Conservation (phyloP, 2,329 filamentous ascomycete genomes). For the Ceratocystis eucalypticola region DNA sequence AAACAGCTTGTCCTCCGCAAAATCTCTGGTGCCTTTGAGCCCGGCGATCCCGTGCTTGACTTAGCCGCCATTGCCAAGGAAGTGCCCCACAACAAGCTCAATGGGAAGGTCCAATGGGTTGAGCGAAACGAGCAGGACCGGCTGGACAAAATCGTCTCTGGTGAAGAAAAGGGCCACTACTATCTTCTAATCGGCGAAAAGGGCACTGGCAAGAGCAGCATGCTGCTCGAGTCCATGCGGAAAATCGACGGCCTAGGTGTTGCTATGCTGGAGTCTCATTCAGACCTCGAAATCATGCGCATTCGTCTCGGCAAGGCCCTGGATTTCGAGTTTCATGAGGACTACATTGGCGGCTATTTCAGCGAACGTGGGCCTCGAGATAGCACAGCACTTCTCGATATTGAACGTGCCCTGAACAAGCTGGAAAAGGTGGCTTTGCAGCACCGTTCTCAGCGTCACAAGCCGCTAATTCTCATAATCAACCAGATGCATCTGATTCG, state of each 20-base stretch:
- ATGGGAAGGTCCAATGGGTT: constrained; percentile 53
- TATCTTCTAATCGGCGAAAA: constrained; percentile 89
- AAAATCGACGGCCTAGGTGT: constrained; percentile 80
- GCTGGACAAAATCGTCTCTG: constrained; percentile 72
- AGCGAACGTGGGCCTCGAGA: constrained; percentile 87
- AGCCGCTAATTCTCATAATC: constrained; percentile 80
- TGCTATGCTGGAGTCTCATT: constrained; percentile 92
- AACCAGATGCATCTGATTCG: constrained; percentile 86
- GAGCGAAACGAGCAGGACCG: constrained; percentile 64
- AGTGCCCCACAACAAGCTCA: constrained; percentile 32
- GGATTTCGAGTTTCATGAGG: constrained; percentile 94
- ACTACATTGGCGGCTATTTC: constrained; percentile 94
- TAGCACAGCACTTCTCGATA: constrained; percentile 81
- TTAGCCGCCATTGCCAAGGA: constrained; percentile 55
- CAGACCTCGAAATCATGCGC: constrained; percentile 88
- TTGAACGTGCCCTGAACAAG: constrained; percentile 95
- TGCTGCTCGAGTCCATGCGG: constrained; percentile 89
- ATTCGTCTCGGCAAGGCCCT: constrained; percentile 84
- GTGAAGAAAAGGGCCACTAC: constrained; percentile 65
- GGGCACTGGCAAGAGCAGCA: constrained; percentile 89
- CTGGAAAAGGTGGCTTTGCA: constrained; percentile 84
- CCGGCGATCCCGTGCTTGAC: constrained; percentile 79
- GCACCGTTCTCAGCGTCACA: constrained; percentile 45
- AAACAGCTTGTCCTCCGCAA: constrained; percentile 84
- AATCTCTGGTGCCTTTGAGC: constrained; percentile 81